Percentiles rank a stretch among this genome's conserved stretches.
These are phyloP conservation scores for Lachancea sp. DNA, from an alignment of 805 yeast species.

Conservation along the genomic window DNA sequence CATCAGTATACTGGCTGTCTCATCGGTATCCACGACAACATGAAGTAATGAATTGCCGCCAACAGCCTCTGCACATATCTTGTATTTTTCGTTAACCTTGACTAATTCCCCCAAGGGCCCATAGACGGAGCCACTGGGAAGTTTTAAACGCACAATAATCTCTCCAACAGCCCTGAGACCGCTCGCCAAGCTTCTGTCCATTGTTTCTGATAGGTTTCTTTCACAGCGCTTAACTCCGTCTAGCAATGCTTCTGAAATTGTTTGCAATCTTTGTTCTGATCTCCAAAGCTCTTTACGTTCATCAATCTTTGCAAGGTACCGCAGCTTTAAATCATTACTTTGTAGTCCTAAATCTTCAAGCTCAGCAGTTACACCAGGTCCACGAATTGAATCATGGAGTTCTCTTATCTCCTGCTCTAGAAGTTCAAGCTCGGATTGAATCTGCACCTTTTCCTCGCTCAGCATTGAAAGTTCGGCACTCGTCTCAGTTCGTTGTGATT, in stretches of 20 bases:
- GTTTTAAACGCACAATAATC: conserved; percentile 52
- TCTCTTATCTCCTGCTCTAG: conserved; percentile 31
- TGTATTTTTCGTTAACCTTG: conserved; percentile 72
- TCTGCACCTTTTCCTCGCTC: background rate
- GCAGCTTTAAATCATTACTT: conserved; percentile 32
- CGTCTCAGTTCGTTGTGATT: conserved; percentile 2
- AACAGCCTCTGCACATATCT: conserved; percentile 78
- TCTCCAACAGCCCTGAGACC: conserved; percentile 66
- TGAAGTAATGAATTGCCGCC: conserved; percentile 85
- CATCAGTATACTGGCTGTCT: conserved; percentile 74
- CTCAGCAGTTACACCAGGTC: conserved; percentile 31
- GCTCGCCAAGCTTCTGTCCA: conserved; percentile 61
- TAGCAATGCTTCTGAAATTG: conserved; percentile 48
- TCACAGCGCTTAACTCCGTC: conserved; percentile 53
- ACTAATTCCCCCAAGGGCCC: conserved; percentile 87
- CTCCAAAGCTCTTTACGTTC: conserved; percentile 73
- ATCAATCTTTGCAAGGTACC: conserved; percentile 47
- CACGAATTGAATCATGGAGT: conserved; percentile 35
- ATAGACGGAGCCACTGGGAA: conserved; percentile 52
- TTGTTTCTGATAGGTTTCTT: conserved; percentile 58
- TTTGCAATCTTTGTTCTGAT: conserved; percentile 58
- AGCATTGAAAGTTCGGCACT: conserved; percentile 4
- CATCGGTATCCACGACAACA: conserved; percentile 82
- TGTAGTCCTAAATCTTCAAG: conserved; percentile 30
- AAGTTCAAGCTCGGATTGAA: conserved; percentile 3